Evolutionary conservation across 805 yeast genomes (phyloP).

Genomic region (Hagleromyces aurorensis): DNA sequence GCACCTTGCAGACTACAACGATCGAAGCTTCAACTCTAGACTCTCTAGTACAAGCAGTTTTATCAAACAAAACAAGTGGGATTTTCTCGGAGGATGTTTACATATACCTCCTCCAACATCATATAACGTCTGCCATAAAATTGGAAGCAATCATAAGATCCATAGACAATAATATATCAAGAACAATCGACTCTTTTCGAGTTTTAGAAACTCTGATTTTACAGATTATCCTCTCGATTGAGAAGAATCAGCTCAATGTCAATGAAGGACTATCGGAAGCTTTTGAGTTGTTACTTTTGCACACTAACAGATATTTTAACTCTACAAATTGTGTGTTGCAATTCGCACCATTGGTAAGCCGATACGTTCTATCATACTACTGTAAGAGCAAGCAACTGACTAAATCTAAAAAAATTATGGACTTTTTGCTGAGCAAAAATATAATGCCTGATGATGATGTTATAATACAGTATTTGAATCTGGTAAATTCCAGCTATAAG

Average conservation of each 20-base stretch:
- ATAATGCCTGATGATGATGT: constrained; percentile 10
- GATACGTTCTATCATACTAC: constrained; percentile 11
- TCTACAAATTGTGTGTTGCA: constrained; percentile 5
- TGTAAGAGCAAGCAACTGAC: constrained; percentile 8
- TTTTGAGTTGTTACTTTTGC: constrained; percentile 6
- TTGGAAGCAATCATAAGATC: constrained; percentile 13
- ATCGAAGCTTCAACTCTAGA: constrained; percentile 7
- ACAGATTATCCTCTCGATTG: constrained; percentile 9
- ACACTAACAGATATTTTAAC: constrained; percentile 12
- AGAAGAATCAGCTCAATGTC: constrained; percentile 5
- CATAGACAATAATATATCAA: constrained; percentile 12
- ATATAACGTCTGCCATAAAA: constrained; percentile 10
- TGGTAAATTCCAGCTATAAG: constrained; percentile 5
- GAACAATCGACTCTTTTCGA: constrained; percentile 14
- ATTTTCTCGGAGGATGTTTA: constrained; percentile 33
- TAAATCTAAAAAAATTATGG: constrained; percentile 12
- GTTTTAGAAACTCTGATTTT: constrained; percentile 15
- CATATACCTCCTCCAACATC: constrained; percentile 19
- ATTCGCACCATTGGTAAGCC: constrained; percentile 10
- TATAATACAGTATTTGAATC: constrained; percentile 12
- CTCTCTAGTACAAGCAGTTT: constrained; percentile 7
- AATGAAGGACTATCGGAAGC: constrained; percentile 4
- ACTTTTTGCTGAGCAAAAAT: constrained; percentile 9
- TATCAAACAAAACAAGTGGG: constrained; percentile 4
- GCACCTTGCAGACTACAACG: constrained; percentile 3